Evolutionary conservation across 805 yeast species (phyloP).

Genomic region (Candida insectorum): DNA sequence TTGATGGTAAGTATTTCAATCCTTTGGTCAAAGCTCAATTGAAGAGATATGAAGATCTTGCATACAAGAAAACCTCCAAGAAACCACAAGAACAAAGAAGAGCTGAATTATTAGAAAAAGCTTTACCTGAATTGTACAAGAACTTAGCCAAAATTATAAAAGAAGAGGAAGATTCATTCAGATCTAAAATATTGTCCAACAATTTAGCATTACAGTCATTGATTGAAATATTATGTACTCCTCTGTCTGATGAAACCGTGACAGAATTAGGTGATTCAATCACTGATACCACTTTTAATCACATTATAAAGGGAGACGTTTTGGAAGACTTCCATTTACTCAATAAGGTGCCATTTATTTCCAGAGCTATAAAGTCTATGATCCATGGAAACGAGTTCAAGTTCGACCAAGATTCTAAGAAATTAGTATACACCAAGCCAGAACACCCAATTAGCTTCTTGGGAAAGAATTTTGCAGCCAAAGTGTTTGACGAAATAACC

Average conservation of each 20-base stretch:
- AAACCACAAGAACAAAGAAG: slow-evolving; percentile 80
- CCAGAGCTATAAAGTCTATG: slow-evolving; percentile 70
- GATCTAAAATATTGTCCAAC: slow-evolving; percentile 54
- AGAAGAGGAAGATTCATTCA: slow-evolving; percentile 32
- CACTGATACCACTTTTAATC: slow-evolving; percentile 32
- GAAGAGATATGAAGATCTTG: slow-evolving; percentile 54
- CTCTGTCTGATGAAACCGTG: slow-evolving; percentile 34
- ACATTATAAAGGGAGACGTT: slow-evolving; percentile 61
- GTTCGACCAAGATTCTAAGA: slow-evolving; percentile 44
- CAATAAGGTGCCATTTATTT: slow-evolving; percentile 62
- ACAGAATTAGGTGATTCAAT: slow-evolving; percentile 53
- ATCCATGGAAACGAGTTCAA: slow-evolving; percentile 87
- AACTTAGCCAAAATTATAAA: slow-evolving; percentile 36
- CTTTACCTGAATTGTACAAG: slow-evolving; percentile 63
- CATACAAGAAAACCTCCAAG: slow-evolving; percentile 66
- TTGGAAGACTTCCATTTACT: slow-evolving; percentile 64
- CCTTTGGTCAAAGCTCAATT: slow-evolving; percentile 64
- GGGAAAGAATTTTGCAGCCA: slow-evolving; percentile 60
- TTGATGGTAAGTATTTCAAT: slow-evolving; percentile 77
- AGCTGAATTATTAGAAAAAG: slow-evolving; percentile 59
- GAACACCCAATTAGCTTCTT: slow-evolving; percentile 41
- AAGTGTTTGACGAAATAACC: slow-evolving; percentile 49
- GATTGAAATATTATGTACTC: slow-evolving; percentile 61
- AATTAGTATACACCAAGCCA: slow-evolving; percentile 43
- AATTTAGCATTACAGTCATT: slow-evolving; percentile 83